Percentiles rank a stretch among this genome's conserved stretches.
Evolutionary conservation across 2,329 filamentous ascomycete species (phyloP).

Genomic region (Bertia moriformis): DNA sequence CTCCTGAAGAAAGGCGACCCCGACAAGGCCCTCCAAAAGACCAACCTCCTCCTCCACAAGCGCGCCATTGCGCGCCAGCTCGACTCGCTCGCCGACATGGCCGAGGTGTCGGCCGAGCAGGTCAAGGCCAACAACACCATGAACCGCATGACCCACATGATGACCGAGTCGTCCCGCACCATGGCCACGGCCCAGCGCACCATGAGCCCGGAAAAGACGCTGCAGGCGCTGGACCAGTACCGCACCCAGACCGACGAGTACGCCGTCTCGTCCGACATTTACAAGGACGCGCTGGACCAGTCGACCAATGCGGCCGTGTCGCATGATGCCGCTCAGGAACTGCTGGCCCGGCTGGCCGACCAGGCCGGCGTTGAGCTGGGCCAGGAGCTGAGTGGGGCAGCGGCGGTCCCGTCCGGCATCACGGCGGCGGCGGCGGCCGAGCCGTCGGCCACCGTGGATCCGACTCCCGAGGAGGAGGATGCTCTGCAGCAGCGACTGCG

Average conservation of each 20-base stretch:
- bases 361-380: conserved; percentile 74
- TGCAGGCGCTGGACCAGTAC: conserved; percentile 45
- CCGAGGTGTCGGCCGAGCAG: conserved; percentile 42
- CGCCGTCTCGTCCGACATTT: conserved; percentile 56
- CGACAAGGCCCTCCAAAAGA: conserved; percentile 48
- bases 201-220: conserved; percentile 45
- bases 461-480: conserved; percentile 67
- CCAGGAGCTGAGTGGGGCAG: conserved; percentile 57
- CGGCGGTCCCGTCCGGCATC: conserved; percentile 35
- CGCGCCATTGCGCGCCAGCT: conserved; percentile 48
- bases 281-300: conserved; percentile 71
- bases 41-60: conserved; percentile 46
- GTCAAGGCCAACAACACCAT: conserved; percentile 51
- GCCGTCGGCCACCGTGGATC: conserved; percentile 44
- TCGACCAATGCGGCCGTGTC: conserved; percentile 60
- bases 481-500: too few species aligned
- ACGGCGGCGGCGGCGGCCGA: conserved; percentile 37
- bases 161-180: conserved; percentile 41
- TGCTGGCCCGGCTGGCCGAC: conserved; percentile 75
- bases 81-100: conserved; percentile 52
- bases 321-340: conserved; percentile 72
- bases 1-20: conserved; percentile 49
- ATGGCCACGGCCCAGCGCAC: conserved; percentile 43
- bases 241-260: conserved; percentile 49
- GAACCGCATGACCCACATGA: conserved; percentile 52